These are phyloP conservation scores for Scleroderma bovista DNA, from an alignment of 768 basidiomycete genomes.

Conservation along the genomic window DNA sequence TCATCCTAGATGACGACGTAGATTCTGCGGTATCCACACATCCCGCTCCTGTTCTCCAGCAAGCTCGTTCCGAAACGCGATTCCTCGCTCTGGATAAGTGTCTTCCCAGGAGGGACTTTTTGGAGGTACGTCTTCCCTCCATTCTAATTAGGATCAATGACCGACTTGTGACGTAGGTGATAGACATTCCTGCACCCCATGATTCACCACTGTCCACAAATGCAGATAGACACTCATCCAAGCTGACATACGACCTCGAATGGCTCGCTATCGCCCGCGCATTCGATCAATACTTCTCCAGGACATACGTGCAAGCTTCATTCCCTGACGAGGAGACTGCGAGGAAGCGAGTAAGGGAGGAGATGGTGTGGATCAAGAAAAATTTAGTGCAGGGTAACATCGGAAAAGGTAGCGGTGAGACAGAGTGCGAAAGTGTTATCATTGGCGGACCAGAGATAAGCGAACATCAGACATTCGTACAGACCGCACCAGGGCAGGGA, in stretches of 20 bases:
- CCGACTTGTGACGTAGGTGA: slow-evolving; percentile 42
- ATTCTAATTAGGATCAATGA: neutral
- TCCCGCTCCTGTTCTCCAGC: slow-evolving; percentile 3
- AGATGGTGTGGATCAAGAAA: slow-evolving; percentile 60
- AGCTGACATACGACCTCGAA: slow-evolving; percentile 72
- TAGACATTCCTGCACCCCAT: slow-evolving; percentile 48
- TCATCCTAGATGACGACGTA: slow-evolving; percentile 43
- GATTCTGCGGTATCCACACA: slow-evolving; percentile 29
- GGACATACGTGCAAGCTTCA: slow-evolving; percentile 37
- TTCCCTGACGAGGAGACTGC: slow-evolving; percentile 56
- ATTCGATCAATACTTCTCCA: slow-evolving; percentile 74
- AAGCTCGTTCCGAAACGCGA: slow-evolving; percentile 42
- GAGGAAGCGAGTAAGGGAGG: slow-evolving; percentile 49
- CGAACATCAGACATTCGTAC: slow-evolving; percentile 61
- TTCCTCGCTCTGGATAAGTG: slow-evolving; percentile 95
- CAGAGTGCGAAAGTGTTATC: neutral
- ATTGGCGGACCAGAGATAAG: slow-evolving; percentile 29
- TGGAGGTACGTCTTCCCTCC: slow-evolving; percentile 54
- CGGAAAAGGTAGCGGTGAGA: neutral
- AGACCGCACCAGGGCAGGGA: slow-evolving; percentile 56
- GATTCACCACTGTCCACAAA: slow-evolving; percentile 2
- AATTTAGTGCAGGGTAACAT: slow-evolving; percentile 38
- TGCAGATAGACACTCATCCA: slow-evolving; percentile 20
- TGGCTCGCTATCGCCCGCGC: slow-evolving; percentile 95
- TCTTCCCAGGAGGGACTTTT: slow-evolving; percentile 64